Conservation (phyloP, 768 basidiomycete genomes). For the Hydnomerulius pinastri region DNA sequence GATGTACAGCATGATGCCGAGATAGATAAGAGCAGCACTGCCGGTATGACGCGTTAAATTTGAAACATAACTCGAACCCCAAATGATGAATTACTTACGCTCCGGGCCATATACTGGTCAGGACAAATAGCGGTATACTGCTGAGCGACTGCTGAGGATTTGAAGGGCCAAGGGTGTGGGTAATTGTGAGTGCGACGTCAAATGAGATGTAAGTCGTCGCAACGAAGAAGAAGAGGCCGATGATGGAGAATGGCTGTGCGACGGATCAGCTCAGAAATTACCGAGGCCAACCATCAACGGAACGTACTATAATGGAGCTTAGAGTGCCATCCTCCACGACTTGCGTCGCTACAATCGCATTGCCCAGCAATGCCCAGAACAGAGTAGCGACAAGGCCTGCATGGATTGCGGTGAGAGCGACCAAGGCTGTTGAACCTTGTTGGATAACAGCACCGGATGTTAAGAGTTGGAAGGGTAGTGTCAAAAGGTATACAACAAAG, state of each 20-base stretch:
- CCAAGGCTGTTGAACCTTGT: constrained; percentile 74
- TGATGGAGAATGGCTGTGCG: constrained; percentile 60
- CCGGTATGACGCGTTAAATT: constrained; percentile 3
- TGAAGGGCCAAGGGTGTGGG: constrained; percentile 59
- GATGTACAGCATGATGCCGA: constrained; percentile 78
- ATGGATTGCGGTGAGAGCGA: constrained; percentile 76
- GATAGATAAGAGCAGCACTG: constrained; percentile 70
- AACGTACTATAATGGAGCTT: constrained; percentile 63
- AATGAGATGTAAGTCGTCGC: constrained; percentile 83
- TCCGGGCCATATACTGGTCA: constrained; percentile 80
- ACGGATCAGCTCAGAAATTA: neutral
- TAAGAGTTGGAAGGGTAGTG: constrained; percentile 77
- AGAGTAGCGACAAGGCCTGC: constrained; percentile 73
- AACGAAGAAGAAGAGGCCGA: constrained; percentile 61
- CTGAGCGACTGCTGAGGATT: constrained; percentile 55
- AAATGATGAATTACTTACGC: constrained; percentile 46
- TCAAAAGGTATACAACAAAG: constrained; percentile 65
- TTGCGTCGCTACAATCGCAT: constrained; percentile 82
- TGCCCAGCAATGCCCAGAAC: constrained; percentile 79
- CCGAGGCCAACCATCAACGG: neutral
- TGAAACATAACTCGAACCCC: neutral
- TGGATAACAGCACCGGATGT: constrained; percentile 77
- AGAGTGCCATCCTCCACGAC: constrained; percentile 89
- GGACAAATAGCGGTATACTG: constrained; percentile 77
- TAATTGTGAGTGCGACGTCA: constrained; percentile 74